Evolutionary conservation across 2,329 filamentous ascomycete genomes (phyloP), one percentile per base, ranked within the genome.

Genomic region (Diaporthe sp.): DNA sequence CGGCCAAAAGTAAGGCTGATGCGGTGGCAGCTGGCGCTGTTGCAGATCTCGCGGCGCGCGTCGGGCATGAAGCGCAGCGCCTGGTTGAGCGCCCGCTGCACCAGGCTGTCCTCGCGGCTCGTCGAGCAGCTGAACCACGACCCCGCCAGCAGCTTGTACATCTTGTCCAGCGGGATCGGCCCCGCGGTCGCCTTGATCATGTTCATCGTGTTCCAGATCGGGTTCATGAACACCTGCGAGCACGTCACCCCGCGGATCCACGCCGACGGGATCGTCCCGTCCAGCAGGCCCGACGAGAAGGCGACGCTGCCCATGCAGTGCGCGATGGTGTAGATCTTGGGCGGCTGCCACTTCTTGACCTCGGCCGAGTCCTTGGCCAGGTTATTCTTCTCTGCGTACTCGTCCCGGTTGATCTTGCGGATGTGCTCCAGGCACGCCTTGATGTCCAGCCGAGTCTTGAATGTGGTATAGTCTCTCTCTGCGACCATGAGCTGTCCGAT

Each of bases 291-390:
- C 5, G 86, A 83, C 0, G 89, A 83, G 72, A 90, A 86, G 1
- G 91, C 89, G 0, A 93, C 90, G 58, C 89, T 89, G 37, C 91
- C 92, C 86, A 92, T 90, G 81, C 91, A 93, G 82, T 93, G 91
- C 1, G 88, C 87, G 49, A 93, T 86, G 4, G 87, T 87, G 81
- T 93, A 93, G 49, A 91, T 82, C 68, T 85, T 86, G 31, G 74
- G 74, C n/a, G 76, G 76, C 65, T 76, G 31, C 9, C 15, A 75
- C 7, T 39, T 46, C 22, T n/a, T 59, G 31, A 51, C 19, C 17
- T 51, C 9, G 10, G 19, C 31, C n/a, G 61, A 53, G 7, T 71
- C 7, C 22, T 76, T 70, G 28, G 4, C 15, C 4, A 31, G 57
- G 19, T 72, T 46, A 0, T 68, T 8, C 37, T 81, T 78, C n/a